Evolutionary conservation across 2,329 filamentous ascomycete species (phyloP).

Genomic region (Chrysoporthe puriensis): DNA sequence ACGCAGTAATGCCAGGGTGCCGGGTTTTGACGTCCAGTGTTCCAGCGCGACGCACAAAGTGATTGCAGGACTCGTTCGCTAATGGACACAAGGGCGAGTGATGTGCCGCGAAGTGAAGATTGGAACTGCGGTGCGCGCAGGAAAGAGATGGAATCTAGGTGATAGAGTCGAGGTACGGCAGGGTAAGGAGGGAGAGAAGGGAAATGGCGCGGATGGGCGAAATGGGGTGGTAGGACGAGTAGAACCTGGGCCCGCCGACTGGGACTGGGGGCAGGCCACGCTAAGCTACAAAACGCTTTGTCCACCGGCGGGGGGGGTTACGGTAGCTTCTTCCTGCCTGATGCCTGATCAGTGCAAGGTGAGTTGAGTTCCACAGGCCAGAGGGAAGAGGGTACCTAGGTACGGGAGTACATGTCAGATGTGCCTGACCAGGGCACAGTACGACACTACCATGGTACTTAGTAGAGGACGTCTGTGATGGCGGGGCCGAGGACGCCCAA

Average conservation of each 20-base stretch:
- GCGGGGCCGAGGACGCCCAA: neutral
- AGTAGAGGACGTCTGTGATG: neutral
- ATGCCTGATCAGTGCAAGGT: constrained; percentile 5
- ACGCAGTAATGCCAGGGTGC: neutral
- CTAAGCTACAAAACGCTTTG: constrained; percentile 14
- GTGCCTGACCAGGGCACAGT: neutral
- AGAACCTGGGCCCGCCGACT: neutral
- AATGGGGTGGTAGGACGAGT: constrained; percentile 11
- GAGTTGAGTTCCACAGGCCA: neutral
- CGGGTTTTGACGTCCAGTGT: neutral
- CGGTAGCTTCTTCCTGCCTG: constrained; percentile 9
- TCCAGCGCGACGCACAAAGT: neutral
- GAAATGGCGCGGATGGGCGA: constrained; percentile 13
- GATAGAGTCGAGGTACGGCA: neutral
- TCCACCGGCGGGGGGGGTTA: constrained; percentile 4
- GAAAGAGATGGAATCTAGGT: constrained; percentile 11
- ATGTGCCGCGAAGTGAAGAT: neutral
- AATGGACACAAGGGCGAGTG: constrained; percentile 8
- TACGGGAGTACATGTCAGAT: neutral
- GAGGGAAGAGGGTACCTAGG: neutral
- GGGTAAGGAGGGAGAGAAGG: constrained; percentile 5
- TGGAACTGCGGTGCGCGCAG: constrained; percentile 10
- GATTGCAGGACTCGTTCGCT: constrained; percentile 8
- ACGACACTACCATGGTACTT: neutral
- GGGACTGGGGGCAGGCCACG: neutral